Evolutionary conservation across 345 rosid species (phyloP).

Genomic region (Linum trigynum): DNA sequence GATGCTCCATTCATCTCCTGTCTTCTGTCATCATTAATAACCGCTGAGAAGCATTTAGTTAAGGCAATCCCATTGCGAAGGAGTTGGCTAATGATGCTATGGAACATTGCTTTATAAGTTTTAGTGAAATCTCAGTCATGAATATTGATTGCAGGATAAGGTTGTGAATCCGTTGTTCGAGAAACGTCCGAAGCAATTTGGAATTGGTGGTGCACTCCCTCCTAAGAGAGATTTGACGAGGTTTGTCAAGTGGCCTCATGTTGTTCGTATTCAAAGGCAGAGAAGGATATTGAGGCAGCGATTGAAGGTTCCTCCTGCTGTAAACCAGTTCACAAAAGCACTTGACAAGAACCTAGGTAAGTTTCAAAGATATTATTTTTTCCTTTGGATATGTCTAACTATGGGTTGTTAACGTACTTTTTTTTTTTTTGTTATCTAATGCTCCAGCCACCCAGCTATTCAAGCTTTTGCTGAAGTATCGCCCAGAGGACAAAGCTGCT

Average conservation of each 20-base stretch:
- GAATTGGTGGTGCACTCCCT: slow-evolving; percentile 81
- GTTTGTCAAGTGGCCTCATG: slow-evolving; percentile 66
- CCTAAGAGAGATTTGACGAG: slow-evolving; percentile 75
- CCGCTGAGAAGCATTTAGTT: too few relatives aligned
- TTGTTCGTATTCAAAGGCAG: slow-evolving; percentile 67
- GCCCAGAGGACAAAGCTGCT: slow-evolving; percentile 60
- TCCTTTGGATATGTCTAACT: neutral
- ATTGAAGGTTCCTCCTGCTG: slow-evolving; percentile 81
- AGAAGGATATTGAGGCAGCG: slow-evolving; percentile 73
- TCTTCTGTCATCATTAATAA: too few relatives aligned
- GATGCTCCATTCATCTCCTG: too few relatives aligned
- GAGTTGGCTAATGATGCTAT: neutral
- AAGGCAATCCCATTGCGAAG: too few relatives aligned
- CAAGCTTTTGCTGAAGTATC: slow-evolving; percentile 58
- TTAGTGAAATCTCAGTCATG: neutral
- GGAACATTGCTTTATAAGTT: neutral
- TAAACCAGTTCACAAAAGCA: slow-evolving; percentile 85
- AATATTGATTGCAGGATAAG: slow-evolving; percentile 36
- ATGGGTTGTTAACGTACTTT: neutral
- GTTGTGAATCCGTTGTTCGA: slow-evolving; percentile 62
- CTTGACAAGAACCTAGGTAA: slow-evolving; percentile 82
- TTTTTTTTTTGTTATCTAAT: neutral
- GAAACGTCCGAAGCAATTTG: slow-evolving; percentile 78
- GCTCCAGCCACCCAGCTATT: slow-evolving; percentile 48
- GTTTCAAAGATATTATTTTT: neutral